phyloP scores from a whole-genome alignment of 495 filamentous ascomycete species.

The Neurospora sp. region DNA sequence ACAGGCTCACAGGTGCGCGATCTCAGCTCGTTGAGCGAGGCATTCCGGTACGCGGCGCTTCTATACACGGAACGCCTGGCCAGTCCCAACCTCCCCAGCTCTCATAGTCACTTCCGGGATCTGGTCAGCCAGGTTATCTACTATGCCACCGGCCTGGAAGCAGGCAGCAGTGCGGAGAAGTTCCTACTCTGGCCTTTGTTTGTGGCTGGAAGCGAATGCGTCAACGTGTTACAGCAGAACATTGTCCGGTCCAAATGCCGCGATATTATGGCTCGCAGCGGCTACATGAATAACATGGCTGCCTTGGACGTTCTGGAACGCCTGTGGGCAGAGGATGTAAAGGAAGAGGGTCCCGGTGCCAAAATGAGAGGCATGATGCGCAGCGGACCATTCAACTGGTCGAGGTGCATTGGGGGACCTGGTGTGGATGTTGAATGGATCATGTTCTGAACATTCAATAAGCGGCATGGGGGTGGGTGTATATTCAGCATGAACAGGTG shows the following conservation, averaged over 20 bases:
- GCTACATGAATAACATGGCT: constrained; percentile 85
- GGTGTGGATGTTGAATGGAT: constrained; percentile 74
- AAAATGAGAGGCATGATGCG: constrained; percentile 21
- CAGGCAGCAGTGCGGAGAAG: constrained; percentile 58
- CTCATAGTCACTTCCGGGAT: constrained; percentile 70
- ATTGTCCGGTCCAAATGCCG: constrained; percentile 70
- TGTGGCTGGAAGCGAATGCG: constrained; percentile 82
- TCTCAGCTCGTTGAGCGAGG: constrained; percentile 62
- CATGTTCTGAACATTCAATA: constrained; percentile 48
- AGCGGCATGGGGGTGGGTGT: neutral
- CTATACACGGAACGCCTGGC: constrained; percentile 87
- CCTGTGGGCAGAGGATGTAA: constrained; percentile 56
- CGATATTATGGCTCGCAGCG: constrained; percentile 77
- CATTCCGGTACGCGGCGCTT: constrained; percentile 80
- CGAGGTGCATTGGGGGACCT: constrained; percentile 58
- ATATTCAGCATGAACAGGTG: neutral
- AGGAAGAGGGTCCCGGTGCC: constrained; percentile 25
- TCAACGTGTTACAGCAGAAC: constrained; percentile 66
- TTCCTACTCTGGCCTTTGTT: constrained; percentile 94
- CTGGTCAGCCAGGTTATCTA: constrained; percentile 71
- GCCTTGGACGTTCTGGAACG: constrained; percentile 78
- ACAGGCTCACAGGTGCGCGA: constrained; percentile 40
- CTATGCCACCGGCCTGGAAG: constrained; percentile 68
- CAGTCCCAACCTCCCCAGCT: constrained; percentile 62
- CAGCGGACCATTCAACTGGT: constrained; percentile 59